A percentile compares a stretch with the other conserved stretches of the same genome.
Evolutionary conservation across 2,329 filamentous ascomycete genomes (phyloP).

Genomic region (Calonectria crousiana): DNA sequence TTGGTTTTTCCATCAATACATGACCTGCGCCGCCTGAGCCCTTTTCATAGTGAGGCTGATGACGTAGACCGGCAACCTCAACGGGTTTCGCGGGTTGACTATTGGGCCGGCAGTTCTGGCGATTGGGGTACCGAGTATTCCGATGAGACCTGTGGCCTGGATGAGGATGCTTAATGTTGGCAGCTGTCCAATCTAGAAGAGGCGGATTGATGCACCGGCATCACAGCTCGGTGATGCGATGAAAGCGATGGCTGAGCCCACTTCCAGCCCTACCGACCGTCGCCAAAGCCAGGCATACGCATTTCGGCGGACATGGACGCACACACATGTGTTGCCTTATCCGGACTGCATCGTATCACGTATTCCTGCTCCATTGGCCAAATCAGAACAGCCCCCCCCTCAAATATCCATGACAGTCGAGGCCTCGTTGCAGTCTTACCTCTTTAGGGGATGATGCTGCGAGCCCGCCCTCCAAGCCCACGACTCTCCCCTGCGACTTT

Average conservation of each 20-base stretch:
- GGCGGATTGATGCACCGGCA: no score
- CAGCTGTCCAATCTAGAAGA: not conserved
- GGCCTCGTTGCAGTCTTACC: not conserved
- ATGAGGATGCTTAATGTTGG: no score
- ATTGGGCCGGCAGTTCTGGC: not conserved
- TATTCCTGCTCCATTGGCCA: slow-evolving; percentile 21
- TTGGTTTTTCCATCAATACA: not conserved
- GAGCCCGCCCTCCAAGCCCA: slow-evolving; percentile 1
- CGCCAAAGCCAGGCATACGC: slow-evolving; percentile 10
- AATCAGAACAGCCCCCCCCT: not conserved
- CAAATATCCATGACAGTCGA: not conserved
- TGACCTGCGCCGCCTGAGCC: not conserved
- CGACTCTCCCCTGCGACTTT: not conserved
- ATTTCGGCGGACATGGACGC: not conserved
- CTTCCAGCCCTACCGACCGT: slow-evolving; percentile 4
- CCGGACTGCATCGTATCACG: slow-evolving; percentile 13
- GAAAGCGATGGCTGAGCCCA: not conserved
- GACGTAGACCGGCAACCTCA: slow-evolving; percentile 9
- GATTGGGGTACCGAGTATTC: not conserved
- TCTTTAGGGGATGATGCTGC: slow-evolving; percentile 24
- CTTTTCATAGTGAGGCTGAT: slow-evolving; percentile 5
- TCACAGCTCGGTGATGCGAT: not conserved
- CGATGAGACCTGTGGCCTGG: not conserved
- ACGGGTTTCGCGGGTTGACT: not conserved
- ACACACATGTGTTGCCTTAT: slow-evolving; percentile 15